phyloP scores from a whole-genome alignment of 495 filamentous ascomycete species.

The Apiosordaria backusii region DNA sequence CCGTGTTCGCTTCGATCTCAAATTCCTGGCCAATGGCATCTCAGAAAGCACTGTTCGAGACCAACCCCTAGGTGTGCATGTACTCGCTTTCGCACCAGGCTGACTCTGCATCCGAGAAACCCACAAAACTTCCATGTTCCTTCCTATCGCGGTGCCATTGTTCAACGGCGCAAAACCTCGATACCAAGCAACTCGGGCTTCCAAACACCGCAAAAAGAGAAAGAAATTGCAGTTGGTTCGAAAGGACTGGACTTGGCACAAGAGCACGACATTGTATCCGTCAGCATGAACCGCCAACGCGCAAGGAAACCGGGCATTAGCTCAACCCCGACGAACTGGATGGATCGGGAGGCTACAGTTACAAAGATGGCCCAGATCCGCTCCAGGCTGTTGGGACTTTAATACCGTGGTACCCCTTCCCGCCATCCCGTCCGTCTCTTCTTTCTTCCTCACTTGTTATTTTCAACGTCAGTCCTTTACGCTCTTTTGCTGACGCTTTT shows the following conservation, averaged over 20 bases:
- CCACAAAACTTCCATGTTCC: background rate
- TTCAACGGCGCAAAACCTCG: background rate
- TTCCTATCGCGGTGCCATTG: background rate
- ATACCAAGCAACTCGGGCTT: background rate
- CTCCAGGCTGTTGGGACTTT: background rate
- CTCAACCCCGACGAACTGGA: background rate
- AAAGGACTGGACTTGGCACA: no score
- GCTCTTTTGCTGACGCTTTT: background rate
- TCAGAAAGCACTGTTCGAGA: background rate
- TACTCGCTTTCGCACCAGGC: constrained; percentile 10
- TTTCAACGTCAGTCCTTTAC: background rate
- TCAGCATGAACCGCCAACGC: background rate
- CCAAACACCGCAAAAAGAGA: background rate
- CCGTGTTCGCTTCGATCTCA: background rate
- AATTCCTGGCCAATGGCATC: background rate
- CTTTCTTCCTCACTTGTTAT: background rate
- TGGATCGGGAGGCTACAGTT: no score
- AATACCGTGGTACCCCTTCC: background rate
- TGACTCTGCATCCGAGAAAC: background rate
- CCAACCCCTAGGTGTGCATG: background rate
- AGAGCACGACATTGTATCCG: no score
- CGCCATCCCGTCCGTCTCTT: background rate
- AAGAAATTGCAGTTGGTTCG: background rate
- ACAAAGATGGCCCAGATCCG: background rate
- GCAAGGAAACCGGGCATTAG: background rate